A percentile compares a stretch with the other conserved stretches of the same genome.
Evolutionary conservation across 2,329 filamentous ascomycete species (phyloP).

Genomic region (Arthrobotrys entomopaga): DNA sequence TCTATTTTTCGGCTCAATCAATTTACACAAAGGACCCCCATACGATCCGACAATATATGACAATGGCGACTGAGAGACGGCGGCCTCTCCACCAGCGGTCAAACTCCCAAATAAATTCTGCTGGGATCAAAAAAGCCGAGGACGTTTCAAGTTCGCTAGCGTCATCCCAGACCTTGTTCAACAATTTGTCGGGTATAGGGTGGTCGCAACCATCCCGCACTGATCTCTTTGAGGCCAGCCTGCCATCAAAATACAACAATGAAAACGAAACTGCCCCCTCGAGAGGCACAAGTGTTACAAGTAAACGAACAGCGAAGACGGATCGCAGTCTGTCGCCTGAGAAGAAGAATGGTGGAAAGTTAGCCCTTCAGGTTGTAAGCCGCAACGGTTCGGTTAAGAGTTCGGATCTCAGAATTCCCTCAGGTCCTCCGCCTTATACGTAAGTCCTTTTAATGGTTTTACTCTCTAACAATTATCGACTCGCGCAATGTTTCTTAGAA

Average conservation of each 20-base stretch:
- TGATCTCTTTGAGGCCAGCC: conserved; percentile 46
- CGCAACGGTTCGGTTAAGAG: conserved; percentile 42
- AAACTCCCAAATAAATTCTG: conserved; percentile 53
- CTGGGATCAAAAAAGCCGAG: conserved; percentile 52
- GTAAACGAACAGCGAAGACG: conserved; percentile 54
- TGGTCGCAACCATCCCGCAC: conserved; percentile 50
- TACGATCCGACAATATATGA: not conserved
- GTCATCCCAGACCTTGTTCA: conserved; percentile 54
- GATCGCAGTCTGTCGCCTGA: conserved; percentile 46
- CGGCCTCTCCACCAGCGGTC: conserved; percentile 53
- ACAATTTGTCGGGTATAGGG: conserved; percentile 54
- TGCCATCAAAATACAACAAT: conserved; percentile 47
- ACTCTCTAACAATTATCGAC: conserved; percentile 44
- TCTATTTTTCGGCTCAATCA: conserved; percentile 49
- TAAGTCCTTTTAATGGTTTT: conserved; percentile 46
- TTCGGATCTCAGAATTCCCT: conserved; percentile 48
- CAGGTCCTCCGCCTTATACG: conserved; percentile 52
- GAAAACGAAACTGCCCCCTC: conserved; percentile 50
- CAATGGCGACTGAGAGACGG: conserved; percentile 51
- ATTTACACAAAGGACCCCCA: conserved; percentile 35
- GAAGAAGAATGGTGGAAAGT: conserved; percentile 36
- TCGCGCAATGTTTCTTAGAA: conserved; percentile 33
- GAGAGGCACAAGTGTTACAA: conserved; percentile 52
- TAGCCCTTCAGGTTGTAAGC: conserved; percentile 38
- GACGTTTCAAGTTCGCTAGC: conserved; percentile 55